A percentile compares a stretch with the other conserved stretches of the same genome.
phyloP scores from a whole-genome alignment of 2,329 filamentous ascomycete genomes.

The Phyllosticta paracitricarpa region DNA sequence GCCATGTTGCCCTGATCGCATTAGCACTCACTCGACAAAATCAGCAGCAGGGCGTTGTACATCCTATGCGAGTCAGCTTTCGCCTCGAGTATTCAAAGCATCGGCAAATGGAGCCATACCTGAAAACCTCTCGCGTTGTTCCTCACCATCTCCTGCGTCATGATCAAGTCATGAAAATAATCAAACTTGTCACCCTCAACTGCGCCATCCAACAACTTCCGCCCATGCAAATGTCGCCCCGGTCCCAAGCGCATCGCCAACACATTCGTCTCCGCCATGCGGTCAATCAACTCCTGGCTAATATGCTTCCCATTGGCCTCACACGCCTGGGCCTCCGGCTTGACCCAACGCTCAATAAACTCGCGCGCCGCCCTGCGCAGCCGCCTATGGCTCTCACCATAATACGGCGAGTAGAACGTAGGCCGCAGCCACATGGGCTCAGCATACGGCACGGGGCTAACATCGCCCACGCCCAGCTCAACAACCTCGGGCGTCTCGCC shows the following conservation, averaged over 20 bases:
- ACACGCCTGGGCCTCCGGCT: conserved; percentile 64
- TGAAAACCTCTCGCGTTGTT: conserved; percentile 69
- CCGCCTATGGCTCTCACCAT: conserved; percentile 60
- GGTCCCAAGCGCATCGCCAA: conserved; percentile 77
- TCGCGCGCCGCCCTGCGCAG: conserved; percentile 60
- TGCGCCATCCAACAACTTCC: conserved; percentile 53
- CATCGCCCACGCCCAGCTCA: conserved; percentile 57
- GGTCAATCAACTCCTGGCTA: conserved; percentile 59
- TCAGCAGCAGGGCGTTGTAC: neutral
- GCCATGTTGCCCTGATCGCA: conserved; percentile 52
- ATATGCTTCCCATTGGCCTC: conserved; percentile 67
- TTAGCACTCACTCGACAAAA: neutral
- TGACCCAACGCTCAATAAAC: conserved; percentile 63
- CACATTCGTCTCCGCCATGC: conserved; percentile 64
- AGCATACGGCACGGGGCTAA: conserved; percentile 70
- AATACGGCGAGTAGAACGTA: conserved; percentile 71
- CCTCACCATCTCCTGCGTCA: conserved; percentile 62
- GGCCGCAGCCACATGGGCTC: conserved; percentile 76
- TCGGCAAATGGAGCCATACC: conserved; percentile 44
- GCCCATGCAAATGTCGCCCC: conserved; percentile 68
- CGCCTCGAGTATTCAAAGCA: neutral
- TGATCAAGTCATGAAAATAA: conserved; percentile 75
- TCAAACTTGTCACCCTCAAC: conserved; percentile 72
- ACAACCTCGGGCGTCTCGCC: conserved; percentile 68
- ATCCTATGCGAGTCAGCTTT: neutral